phyloP scores from a whole-genome alignment of 225 moss, liverwort and hornwort genomes.

The Physcomitrium patens region DNA sequence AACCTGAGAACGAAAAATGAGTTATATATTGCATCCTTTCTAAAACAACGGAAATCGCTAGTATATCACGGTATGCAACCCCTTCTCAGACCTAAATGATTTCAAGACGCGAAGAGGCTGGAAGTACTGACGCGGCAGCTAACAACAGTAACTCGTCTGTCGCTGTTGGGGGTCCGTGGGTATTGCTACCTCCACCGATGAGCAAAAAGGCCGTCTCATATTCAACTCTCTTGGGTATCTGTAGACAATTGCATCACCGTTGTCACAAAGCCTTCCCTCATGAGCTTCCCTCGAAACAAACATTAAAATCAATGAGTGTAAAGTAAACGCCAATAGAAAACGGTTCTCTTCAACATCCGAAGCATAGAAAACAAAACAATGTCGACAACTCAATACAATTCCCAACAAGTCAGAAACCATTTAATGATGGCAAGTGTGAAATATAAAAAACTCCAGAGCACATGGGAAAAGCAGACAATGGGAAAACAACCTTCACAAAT shows the following conservation, averaged over 20 bases:
- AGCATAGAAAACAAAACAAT: background rate
- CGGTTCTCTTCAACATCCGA: background rate
- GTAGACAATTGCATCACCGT: slow-evolving; percentile 30
- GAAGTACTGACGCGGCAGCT: slow-evolving; percentile 76
- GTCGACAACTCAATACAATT: too few relatives aligned
- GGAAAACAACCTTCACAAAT: background rate
- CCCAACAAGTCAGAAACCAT: too few relatives aligned
- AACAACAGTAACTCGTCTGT: slow-evolving; percentile 76
- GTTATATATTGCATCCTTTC: background rate
- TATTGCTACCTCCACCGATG: slow-evolving; percentile 74
- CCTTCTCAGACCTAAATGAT: background rate
- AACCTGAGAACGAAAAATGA: slow-evolving; percentile 58
- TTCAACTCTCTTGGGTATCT: slow-evolving; percentile 68
- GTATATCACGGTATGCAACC: background rate
- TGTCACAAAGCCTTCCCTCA: background rate
- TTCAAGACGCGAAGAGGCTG: background rate
- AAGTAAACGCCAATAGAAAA: background rate
- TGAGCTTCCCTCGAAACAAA: background rate
- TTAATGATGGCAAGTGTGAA: too few relatives aligned
- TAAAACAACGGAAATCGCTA: slow-evolving; percentile 10
- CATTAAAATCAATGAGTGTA: background rate
- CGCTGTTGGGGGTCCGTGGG: slow-evolving; percentile 51
- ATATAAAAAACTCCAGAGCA: too few relatives aligned
- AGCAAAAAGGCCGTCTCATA: slow-evolving; percentile 77
- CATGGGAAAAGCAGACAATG: background rate